Evolutionary conservation across 73 alveolate genomes (phyloP), one percentile per base, ranked within the genome.

Genomic region (Symbiodinium pilosum): DNA sequence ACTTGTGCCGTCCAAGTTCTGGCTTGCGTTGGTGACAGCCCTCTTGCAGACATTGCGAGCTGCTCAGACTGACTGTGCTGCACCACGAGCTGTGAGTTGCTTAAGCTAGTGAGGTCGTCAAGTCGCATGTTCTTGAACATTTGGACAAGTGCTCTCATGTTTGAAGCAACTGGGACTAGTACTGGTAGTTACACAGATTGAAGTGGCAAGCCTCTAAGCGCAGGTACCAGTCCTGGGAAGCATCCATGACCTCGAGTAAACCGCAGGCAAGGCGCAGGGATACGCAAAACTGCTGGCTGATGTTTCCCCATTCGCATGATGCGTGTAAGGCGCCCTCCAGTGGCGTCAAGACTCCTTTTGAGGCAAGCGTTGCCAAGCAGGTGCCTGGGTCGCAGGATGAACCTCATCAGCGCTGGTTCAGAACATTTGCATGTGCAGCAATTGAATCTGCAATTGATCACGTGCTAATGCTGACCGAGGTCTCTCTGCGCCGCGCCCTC

Each of bases 221-320:
- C 81, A 64, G 81, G 81, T 64, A 64, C 81, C 81, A 64, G 81
- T 64, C 81, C 39, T 64, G 81, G 81, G 81, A 64, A 38, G 81
- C 81, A 24, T 64, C 81, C 81, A 64, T 64, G 81, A 28, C 38
- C 9, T 34, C 81, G 32, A 64, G 81, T 64, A 32, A 64, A 9
- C 81, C 81, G 38, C 24, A 64, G 81, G 81, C 81, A 26, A 26
- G 34, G 34, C 20, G n/a, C n/a, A n/a, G n/a, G n/a, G n/a, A n/a
- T n/a, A n/a, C n/a, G n/a, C 34, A n/a, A 11, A 9, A 7, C 71
- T 21, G 73, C 20, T 54, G 1, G 34, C 20, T 12, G 20, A 6
- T 51, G 28, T 2, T 2, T 24, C 12, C 68, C 68, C 1, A 51
- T 51, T 51, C 68, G 64, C 64, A 8, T 47, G 64, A 8, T 16